A percentile compares a stretch with the other conserved stretches of the same genome.
Evolutionary conservation across 257 asterid species (phyloP).

Genomic region (Anisodus tanguticus): DNA sequence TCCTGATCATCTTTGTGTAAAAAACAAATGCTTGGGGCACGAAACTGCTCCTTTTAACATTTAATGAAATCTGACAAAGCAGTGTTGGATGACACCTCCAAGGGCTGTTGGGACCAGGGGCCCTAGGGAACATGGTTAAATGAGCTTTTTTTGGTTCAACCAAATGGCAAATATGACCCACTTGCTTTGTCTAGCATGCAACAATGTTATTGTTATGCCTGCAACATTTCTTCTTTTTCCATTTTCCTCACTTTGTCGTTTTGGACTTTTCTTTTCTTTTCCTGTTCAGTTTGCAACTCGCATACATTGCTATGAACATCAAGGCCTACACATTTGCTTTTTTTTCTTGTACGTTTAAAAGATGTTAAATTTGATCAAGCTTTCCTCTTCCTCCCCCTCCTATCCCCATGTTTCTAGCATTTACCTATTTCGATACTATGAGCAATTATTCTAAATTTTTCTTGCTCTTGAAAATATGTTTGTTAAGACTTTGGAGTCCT

Average conservation of each 20-base stretch:
- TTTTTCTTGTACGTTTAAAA: neutral
- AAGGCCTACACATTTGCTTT: neutral
- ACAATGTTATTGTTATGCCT: constrained; percentile 21
- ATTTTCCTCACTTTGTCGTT: neutral
- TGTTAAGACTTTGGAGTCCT: neutral
- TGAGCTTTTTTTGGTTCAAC: constrained; percentile 12
- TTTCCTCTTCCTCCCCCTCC: neutral
- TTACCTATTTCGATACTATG: neutral
- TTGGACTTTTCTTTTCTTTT: constrained; percentile 12
- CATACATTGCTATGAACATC: neutral
- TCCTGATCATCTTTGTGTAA: no score
- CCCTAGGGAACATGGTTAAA: constrained; percentile 32
- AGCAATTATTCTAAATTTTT: neutral
- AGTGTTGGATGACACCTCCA: no score
- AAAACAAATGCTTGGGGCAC: neutral
- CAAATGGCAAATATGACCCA: constrained; percentile 34
- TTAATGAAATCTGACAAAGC: neutral
- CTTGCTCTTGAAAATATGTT: neutral
- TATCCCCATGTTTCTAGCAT: neutral
- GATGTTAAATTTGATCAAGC: neutral
- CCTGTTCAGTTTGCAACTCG: neutral
- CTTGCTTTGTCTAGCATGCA: constrained; percentile 45
- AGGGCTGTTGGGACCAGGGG: neutral
- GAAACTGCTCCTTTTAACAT: neutral
- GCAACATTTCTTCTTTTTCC: constrained; percentile 13